A percentile compares a stretch with the other conserved stretches of the same genome.
phyloP scores from a whole-genome alignment of 768 basidiomycete genomes.

The Serendipita sp. region DNA sequence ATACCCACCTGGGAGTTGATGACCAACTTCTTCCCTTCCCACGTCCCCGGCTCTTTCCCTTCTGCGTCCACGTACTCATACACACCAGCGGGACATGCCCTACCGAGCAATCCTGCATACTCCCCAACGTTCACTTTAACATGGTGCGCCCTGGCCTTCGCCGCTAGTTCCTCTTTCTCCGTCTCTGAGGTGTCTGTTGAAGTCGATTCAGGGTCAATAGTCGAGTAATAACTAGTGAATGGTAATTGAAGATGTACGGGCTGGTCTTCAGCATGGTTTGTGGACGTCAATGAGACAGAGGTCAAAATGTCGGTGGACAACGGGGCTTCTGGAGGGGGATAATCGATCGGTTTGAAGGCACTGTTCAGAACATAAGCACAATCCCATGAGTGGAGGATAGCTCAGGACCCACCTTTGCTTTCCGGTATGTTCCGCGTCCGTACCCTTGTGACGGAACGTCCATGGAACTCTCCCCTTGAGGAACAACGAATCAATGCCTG shows the following conservation, averaged over 20 bases:
- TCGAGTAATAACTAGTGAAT: not conserved
- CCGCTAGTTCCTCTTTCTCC: conserved; percentile 12
- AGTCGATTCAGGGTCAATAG: conserved; percentile 12
- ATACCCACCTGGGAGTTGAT: conserved; percentile 84
- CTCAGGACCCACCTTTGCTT: conserved; percentile 30
- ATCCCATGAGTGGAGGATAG: not conserved
- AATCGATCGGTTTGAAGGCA: conserved; percentile 58
- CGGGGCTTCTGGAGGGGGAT: conserved; percentile 77
- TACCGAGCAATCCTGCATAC: conserved; percentile 76
- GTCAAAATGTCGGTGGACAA: conserved; percentile 90
- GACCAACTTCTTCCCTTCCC: conserved; percentile 74
- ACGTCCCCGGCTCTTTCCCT: conserved; percentile 21
- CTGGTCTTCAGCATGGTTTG: conserved; percentile 96
- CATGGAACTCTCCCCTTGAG: conserved; percentile 78
- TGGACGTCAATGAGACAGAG: conserved; percentile 75
- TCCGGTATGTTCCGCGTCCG: conserved; percentile 59
- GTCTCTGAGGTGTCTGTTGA: conserved; percentile 16
- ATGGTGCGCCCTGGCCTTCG: conserved; percentile 38
- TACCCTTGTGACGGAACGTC: conserved; percentile 64
- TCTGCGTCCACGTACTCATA: conserved; percentile 88
- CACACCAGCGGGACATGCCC: conserved; percentile 87
- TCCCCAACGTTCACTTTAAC: conserved; percentile 58
- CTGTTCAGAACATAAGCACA: conserved; percentile 15
- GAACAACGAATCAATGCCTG: conserved; percentile 74
- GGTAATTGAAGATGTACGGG: conserved; percentile 72